These are phyloP conservation scores for Aureoboletus auriporus DNA, from an alignment of 768 basidiomycete genomes.

Conservation along the genomic window DNA sequence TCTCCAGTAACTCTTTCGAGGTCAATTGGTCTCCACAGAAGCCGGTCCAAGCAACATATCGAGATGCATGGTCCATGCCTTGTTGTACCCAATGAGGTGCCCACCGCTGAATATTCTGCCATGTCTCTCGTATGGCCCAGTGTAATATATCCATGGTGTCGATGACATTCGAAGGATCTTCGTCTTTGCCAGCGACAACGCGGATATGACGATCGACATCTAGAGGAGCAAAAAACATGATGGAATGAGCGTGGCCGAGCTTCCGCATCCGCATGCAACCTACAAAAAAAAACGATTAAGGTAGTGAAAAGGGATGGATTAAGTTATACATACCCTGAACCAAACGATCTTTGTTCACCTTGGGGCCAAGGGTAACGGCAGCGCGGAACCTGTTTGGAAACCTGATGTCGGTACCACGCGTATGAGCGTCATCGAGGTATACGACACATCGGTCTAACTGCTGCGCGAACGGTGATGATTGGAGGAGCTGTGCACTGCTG, in stretches of 20 bases:
- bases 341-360: slow-evolving; percentile 49
- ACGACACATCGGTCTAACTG: slow-evolving; percentile 39
- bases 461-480: slow-evolving; percentile 14
- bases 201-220: not conserved
- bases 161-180: not conserved
- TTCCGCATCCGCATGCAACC: slow-evolving; percentile 1
- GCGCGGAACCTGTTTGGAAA: slow-evolving; percentile 34
- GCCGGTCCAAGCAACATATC: slow-evolving; percentile 10
- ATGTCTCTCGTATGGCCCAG: slow-evolving; percentile 45
- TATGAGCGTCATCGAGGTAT: slow-evolving; percentile 53
- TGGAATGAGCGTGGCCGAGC: not conserved
- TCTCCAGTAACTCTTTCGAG: not conserved
- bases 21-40: not conserved
- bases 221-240: not conserved
- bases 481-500: not conserved
- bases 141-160: slow-evolving; percentile 31
- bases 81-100: slow-evolving; percentile 41
- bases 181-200: slow-evolving; percentile 4
- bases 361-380: slow-evolving; percentile 36
- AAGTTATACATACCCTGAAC: slow-evolving; percentile 34
- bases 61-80: slow-evolving; percentile 9
- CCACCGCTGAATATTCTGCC: slow-evolving; percentile 33
- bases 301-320: not conserved
- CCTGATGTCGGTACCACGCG: slow-evolving; percentile 47
- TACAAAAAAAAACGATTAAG: not conserved